phyloP scores from a whole-genome alignment of 495 filamentous ascomycete species.

The Trichoderma reesei region DNA sequence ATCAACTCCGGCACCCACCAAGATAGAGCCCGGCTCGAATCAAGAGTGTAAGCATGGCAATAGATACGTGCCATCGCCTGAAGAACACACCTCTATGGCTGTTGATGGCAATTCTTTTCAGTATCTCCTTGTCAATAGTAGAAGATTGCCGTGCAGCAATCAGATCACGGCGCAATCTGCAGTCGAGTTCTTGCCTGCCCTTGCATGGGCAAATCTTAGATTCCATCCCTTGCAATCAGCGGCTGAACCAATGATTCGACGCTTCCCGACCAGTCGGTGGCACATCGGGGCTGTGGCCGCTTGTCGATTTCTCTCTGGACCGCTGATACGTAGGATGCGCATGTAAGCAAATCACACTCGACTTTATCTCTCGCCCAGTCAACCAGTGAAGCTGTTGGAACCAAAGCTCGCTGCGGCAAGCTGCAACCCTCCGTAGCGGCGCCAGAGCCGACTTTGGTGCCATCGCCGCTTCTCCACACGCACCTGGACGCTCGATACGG shows the following conservation, averaged over 20 bases:
- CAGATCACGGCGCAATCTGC: neutral
- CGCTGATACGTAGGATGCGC: too few relatives aligned
- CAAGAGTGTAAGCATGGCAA: too few relatives aligned
- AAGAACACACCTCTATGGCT: too few relatives aligned
- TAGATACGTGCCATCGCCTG: too few relatives aligned
- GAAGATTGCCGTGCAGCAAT: neutral
- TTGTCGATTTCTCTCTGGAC: neutral
- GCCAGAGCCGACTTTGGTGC: neutral
- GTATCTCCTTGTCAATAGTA: neutral
- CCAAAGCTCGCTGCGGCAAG: neutral
- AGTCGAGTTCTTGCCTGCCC: neutral
- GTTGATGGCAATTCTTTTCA: too few relatives aligned
- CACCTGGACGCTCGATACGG: neutral
- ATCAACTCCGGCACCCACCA: too few relatives aligned
- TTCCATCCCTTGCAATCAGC: neutral
- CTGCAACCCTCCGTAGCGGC: neutral
- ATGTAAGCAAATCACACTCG: too few relatives aligned
- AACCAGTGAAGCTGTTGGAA: neutral
- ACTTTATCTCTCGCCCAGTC: neutral
- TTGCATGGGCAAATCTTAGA: neutral
- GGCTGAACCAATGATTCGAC: neutral
- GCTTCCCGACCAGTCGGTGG: neutral
- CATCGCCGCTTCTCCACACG: conserved; percentile 9
- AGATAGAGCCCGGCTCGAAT: too few relatives aligned
- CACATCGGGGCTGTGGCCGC: neutral